Evolutionary conservation across 768 basidiomycete genomes (phyloP).

Genomic region (Boletales sp.): DNA sequence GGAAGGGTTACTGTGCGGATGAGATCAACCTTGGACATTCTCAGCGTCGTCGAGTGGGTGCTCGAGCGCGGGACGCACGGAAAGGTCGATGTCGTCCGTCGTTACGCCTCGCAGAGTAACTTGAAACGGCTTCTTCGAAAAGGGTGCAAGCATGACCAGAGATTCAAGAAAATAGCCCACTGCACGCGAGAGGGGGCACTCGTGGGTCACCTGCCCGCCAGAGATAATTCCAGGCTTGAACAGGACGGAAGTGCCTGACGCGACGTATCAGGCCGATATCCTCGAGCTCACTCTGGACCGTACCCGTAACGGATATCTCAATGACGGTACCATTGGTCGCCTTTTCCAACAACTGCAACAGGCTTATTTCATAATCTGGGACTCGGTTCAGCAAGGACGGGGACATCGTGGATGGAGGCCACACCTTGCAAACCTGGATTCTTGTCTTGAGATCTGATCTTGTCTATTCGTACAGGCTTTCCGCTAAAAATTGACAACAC

Average conservation of each 20-base stretch:
- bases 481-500: slow-evolving; percentile 90
- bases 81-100: slow-evolving; percentile 88
- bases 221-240: slow-evolving; percentile 90
- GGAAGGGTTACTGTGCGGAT: slow-evolving; percentile 88
- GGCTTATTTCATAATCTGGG: slow-evolving; percentile 88
- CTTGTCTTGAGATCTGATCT: slow-evolving; percentile 87
- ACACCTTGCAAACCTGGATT: slow-evolving; percentile 91
- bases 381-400: background rate
- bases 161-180: slow-evolving; percentile 96
- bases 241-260: slow-evolving; percentile 81
- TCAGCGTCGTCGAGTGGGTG: slow-evolving; percentile 4
- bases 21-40: slow-evolving; percentile 65
- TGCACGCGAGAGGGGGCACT: slow-evolving; percentile 84
- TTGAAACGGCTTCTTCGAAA: slow-evolving; percentile 82
- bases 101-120: slow-evolving; percentile 87
- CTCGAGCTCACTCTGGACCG: slow-evolving; percentile 13
- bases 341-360: slow-evolving; percentile 84
- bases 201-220: slow-evolving; percentile 78
- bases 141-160: slow-evolving; percentile 85
- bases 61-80: slow-evolving; percentile 47
- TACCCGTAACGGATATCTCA: slow-evolving; percentile 95
- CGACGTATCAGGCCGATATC: slow-evolving; percentile 1
- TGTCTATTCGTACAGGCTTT: slow-evolving; percentile 77
- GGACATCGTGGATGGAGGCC: slow-evolving; percentile 7
- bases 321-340: slow-evolving; percentile 91